Evolutionary conservation across 179 eudicot genomes (phyloP).

Genomic region (Carnegiea gigantea): DNA sequence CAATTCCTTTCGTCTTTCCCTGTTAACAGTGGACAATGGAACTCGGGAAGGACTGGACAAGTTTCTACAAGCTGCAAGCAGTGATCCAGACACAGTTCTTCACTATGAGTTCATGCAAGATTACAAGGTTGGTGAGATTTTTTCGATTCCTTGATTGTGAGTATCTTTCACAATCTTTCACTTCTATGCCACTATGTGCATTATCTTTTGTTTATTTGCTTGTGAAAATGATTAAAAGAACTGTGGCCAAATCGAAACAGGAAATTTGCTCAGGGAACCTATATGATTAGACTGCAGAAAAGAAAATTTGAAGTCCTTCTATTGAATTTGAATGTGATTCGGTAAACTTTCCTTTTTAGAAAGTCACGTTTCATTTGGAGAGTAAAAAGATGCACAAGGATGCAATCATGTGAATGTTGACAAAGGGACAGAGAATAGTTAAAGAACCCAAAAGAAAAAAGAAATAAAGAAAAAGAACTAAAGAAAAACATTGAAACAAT

Average conservation of each 20-base stretch:
- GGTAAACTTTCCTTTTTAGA: neutral
- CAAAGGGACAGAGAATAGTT: too few species aligned
- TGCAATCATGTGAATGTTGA: too few species aligned
- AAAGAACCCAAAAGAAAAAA: too few species aligned
- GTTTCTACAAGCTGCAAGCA: slow-evolving; percentile 91
- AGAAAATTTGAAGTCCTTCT: neutral
- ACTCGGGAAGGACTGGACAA: slow-evolving; percentile 91
- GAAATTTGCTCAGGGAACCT: neutral
- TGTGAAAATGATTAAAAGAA: neutral
- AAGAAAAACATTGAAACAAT: too few species aligned
- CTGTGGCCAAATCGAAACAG: neutral
- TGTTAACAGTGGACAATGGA: slow-evolving; percentile 86
- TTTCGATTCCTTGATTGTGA: neutral
- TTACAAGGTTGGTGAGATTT: slow-evolving; percentile 64
- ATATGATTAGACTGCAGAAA: neutral
- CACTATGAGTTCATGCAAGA: slow-evolving; percentile 99
- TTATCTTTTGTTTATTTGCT: neutral
- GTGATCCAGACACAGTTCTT: slow-evolving; percentile 93
- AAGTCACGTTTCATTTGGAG: too few species aligned
- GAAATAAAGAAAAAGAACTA: too few species aligned
- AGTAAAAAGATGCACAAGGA: too few species aligned
- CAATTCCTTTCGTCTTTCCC: slow-evolving; percentile 2
- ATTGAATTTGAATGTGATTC: neutral
- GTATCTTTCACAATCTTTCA: slow-evolving; percentile 2
- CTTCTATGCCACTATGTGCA: neutral